phyloP scores from a whole-genome alignment of 2,329 filamentous ascomycete genomes.

The Dactylellina parvicollis region DNA sequence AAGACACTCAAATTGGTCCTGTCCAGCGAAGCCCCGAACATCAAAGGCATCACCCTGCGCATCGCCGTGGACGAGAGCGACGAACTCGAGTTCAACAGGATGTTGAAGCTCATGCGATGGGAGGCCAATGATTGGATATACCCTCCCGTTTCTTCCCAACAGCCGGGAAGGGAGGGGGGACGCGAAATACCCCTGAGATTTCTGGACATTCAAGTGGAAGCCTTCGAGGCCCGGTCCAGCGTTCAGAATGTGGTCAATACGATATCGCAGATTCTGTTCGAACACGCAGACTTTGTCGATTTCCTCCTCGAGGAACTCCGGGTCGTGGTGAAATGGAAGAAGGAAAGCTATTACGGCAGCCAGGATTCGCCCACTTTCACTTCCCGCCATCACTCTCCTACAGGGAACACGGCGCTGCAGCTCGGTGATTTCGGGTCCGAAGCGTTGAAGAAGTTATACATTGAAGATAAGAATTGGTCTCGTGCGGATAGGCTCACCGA shows the following conservation, averaged over 20 bases:
- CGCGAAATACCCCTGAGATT: not conserved
- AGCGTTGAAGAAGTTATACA: not conserved
- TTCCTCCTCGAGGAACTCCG: slow-evolving; percentile 1
- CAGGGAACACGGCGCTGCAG: not conserved
- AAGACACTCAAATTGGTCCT: not conserved
- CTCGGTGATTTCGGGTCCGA: not conserved
- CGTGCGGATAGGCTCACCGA: no score
- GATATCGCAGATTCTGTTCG: not conserved
- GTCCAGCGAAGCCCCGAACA: not conserved
- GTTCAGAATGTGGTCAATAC: not conserved
- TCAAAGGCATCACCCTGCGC: not conserved
- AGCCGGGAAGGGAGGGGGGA: no score
- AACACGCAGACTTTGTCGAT: not conserved
- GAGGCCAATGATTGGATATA: no score
- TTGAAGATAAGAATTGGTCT: slow-evolving; percentile 23
- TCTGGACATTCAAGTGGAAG: slow-evolving; percentile 5
- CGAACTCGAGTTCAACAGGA: not conserved
- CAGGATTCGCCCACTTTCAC: not conserved
- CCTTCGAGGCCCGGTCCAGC: not conserved
- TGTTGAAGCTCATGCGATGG: not conserved
- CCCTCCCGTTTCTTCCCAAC: no score
- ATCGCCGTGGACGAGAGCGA: slow-evolving; percentile 8
- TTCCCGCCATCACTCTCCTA: no score
- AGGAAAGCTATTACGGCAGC: not conserved
- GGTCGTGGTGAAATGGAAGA: slow-evolving; percentile 11